Evolutionary conservation across 2,329 filamentous ascomycete genomes (phyloP), one percentile per base, ranked within the genome.

Genomic region (Fusarium stilboides): DNA sequence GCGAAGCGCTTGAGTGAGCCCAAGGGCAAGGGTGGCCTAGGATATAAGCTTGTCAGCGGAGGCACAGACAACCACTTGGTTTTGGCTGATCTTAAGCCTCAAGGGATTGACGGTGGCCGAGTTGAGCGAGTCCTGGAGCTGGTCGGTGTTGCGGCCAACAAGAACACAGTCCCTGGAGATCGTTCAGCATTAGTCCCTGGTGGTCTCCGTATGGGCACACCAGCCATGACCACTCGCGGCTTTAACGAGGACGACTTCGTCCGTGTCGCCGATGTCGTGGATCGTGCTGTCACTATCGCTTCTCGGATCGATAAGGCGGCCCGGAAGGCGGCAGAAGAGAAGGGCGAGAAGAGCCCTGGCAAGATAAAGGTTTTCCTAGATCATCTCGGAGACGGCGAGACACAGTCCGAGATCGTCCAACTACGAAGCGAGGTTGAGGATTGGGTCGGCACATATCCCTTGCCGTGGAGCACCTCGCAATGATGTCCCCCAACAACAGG

Each of bases 31-130:
- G 92, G 92, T 57, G 91, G 90, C 4, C 86, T 94, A 14, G 93
- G 92, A 45, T 97, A 98, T 86, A 92, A 91, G 78, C 89, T 99
- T 67, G 96, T 99, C 67, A 93, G 92, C 57, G 94, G 94, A 74
- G 96, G 96, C 71, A 99, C 96, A 26, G 96, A 99, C 84, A 98
- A 97, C 85, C 96, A 99, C 83, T 91, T 99, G 69, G 92, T 99
- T 13, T 88, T 99, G 19, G 86, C 96, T 49, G 96, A 99, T 80
- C 88, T 99, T 51, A 97, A 97, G 84, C 90, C 93, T 37, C 92
- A 96, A 78, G 87, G 87, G 60, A 90, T 99, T 65, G 96, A 99
- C 77, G 94, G 94, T 72, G 92, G 92, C 24, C 91, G 94, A 54
- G 94, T 97, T 15, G 94, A 98, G 84, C 91, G 94, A 46, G 90